Percentiles rank a stretch among this genome's conserved stretches.
phyloP scores from a whole-genome alignment of 108 stramenopile species.

The Aurantiochytrium sp. region DNA sequence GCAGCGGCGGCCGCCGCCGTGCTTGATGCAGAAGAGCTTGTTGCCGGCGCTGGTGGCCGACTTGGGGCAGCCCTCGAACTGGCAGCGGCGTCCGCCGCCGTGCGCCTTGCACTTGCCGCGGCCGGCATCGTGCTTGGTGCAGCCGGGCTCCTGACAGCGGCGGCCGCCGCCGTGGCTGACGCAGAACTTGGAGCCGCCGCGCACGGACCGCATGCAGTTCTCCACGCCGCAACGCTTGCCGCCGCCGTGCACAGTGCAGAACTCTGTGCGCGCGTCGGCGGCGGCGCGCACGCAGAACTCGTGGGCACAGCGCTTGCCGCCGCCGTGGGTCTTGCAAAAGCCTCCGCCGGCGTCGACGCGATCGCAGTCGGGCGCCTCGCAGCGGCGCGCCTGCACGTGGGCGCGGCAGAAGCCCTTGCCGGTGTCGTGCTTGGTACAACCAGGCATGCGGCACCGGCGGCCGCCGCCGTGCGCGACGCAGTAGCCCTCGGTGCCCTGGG shows the following conservation, averaged over 20 bases:
- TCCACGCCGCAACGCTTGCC: constrained; percentile 82
- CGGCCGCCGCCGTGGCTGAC: constrained; percentile 93
- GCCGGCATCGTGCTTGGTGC: constrained; percentile 61
- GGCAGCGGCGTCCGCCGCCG: constrained; percentile 2
- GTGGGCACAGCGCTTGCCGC: constrained; percentile 39
- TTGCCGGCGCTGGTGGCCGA: constrained; percentile 7
- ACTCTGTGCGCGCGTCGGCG: constrained; percentile 84
- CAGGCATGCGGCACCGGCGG: constrained; percentile 64
- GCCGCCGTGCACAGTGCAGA: constrained; percentile 93
- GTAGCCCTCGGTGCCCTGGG: constrained; percentile 85
- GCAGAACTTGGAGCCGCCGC: constrained; percentile 85
- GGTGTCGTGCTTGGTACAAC: neutral
- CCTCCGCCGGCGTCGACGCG: neutral
- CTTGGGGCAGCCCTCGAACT: constrained; percentile 3
- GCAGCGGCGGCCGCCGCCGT: constrained; percentile 92
- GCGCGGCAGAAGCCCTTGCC: neutral
- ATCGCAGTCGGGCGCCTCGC: neutral
- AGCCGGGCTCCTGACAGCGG: constrained; percentile 78
- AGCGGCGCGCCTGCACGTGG: neutral
- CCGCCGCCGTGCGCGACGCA: constrained; percentile 96
- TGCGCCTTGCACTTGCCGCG: constrained; percentile 29
- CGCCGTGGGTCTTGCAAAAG: constrained; percentile 22
- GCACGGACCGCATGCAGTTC: constrained; percentile 89
- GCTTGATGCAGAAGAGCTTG: constrained; percentile 83
- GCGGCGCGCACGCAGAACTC: constrained; percentile 80